phyloP scores from a whole-genome alignment of 2,329 filamentous ascomycete genomes.

The Colletotrichum godetiae region DNA sequence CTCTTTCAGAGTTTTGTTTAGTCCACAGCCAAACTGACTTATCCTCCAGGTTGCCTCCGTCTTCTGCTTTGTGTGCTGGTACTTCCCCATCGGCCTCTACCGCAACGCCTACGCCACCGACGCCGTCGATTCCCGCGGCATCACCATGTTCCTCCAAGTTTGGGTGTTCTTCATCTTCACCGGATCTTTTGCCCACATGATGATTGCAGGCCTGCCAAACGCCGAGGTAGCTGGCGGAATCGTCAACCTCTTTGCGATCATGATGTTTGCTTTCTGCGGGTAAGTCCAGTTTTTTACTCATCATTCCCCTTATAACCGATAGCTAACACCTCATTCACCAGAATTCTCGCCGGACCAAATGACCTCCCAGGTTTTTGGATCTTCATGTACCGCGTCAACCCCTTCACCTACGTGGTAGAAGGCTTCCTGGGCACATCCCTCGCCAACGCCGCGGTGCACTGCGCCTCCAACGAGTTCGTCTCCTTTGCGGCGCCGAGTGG shows the following conservation, averaged over 20 bases:
- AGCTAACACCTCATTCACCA: neutral
- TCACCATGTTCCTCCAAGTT: constrained; percentile 72
- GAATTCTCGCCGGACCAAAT: constrained; percentile 29
- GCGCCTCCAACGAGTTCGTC: constrained; percentile 34
- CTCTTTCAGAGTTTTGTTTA: too few species aligned
- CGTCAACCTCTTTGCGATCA: constrained; percentile 72
- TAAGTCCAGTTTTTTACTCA: neutral
- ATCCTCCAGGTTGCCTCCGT: constrained; percentile 46
- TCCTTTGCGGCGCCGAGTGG: constrained; percentile 16
- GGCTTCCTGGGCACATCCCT: constrained; percentile 43
- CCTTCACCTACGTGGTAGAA: constrained; percentile 45
- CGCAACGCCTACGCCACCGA: constrained; percentile 65
- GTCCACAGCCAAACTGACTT: neutral
- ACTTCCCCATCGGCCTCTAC: constrained; percentile 75
- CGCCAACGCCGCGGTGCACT: constrained; percentile 27
- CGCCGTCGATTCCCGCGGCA: constrained; percentile 59
- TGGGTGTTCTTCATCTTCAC: constrained; percentile 74
- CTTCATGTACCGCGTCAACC: constrained; percentile 40
- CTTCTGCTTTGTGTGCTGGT: constrained; percentile 73
- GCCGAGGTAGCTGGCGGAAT: constrained; percentile 74
- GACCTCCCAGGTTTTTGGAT: constrained; percentile 36
- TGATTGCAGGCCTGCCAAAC: constrained; percentile 71
- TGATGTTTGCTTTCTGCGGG: constrained; percentile 70
- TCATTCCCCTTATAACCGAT: neutral
- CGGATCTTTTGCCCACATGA: constrained; percentile 73